A percentile compares a stretch with the other conserved stretches of the same genome.
Conservation (phyloP, 2,329 filamentous ascomycete genomes). For the Phyllosticta ampelicida region DNA sequence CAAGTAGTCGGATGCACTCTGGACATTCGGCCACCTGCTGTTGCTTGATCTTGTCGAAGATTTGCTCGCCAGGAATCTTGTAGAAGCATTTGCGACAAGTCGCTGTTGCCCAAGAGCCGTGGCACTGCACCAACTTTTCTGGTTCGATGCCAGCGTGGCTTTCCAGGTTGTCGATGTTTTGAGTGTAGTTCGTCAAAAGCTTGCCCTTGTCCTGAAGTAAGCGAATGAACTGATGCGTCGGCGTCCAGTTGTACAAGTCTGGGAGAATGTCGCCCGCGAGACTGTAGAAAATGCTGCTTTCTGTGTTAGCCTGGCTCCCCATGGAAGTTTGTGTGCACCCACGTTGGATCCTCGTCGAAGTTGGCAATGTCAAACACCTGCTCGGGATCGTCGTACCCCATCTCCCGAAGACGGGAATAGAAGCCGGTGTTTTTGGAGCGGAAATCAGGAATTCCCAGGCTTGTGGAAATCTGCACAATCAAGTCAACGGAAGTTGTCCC, state of each 20-base stretch:
- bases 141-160: conserved; percentile 69
- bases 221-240: conserved; percentile 88
- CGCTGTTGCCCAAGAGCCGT: conserved; percentile 90
- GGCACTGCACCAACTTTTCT: conserved; percentile 86
- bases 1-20: conserved; percentile 52
- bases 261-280: conserved; percentile 87
- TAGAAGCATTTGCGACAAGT: conserved; percentile 74
- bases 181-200: conserved; percentile 91
- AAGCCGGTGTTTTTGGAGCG: conserved; percentile 86
- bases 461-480: conserved; percentile 64
- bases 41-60: conserved; percentile 69
- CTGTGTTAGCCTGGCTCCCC: not conserved
- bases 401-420: conserved; percentile 71
- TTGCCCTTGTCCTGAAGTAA: conserved; percentile 81
- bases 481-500: conserved; percentile 16
- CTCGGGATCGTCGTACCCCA: conserved; percentile 74
- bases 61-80: conserved; percentile 61
- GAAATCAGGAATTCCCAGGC: conserved; percentile 93
- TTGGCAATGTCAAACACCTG: conserved; percentile 88
- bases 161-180: conserved; percentile 97
- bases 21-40: conserved; percentile 68
- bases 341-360: conserved; percentile 69
- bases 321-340: not conserved
- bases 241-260: conserved; percentile 67
- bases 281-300: conserved; percentile 63